These are phyloP conservation scores for Tulasnella calospora DNA, from an alignment of 768 basidiomycete genomes.

Conservation along the genomic window DNA sequence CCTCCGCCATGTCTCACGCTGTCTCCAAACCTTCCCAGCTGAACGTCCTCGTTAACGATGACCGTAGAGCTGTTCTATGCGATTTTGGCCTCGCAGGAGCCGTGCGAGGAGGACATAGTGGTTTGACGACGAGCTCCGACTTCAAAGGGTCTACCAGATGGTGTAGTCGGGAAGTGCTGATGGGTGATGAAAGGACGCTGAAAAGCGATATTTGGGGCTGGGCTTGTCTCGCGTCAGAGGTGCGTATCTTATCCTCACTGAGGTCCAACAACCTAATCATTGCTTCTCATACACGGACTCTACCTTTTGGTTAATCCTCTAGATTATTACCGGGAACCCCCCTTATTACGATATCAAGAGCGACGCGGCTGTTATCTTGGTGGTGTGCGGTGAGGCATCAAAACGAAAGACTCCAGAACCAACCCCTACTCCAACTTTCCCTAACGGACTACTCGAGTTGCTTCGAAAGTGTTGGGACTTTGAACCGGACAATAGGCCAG, in stretches of 20 bases:
- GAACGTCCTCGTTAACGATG: neutral
- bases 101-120: neutral
- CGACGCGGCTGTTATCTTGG: neutral
- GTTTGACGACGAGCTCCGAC: neutral
- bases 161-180: neutral
- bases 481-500: neutral
- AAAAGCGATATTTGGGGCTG: neutral
- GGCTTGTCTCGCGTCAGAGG: neutral
- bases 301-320: neutral
- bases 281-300: neutral
- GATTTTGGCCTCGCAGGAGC: constrained; percentile 3
- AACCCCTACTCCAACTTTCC: neutral
- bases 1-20: neutral
- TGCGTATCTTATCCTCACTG: neutral
- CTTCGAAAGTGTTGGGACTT: neutral
- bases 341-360: neutral
- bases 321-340: neutral
- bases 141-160: neutral
- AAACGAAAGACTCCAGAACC: neutral
- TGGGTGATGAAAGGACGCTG: neutral
- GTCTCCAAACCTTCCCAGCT: neutral
- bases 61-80: neutral
- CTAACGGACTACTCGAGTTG: neutral
- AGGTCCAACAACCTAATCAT: too few species aligned
- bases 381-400: neutral